A percentile compares a stretch with the other conserved stretches of the same genome.
These are phyloP conservation scores for Vickermania spadyakhi DNA, from an alignment of 208 protist genomes.

Conservation along the genomic window DNA sequence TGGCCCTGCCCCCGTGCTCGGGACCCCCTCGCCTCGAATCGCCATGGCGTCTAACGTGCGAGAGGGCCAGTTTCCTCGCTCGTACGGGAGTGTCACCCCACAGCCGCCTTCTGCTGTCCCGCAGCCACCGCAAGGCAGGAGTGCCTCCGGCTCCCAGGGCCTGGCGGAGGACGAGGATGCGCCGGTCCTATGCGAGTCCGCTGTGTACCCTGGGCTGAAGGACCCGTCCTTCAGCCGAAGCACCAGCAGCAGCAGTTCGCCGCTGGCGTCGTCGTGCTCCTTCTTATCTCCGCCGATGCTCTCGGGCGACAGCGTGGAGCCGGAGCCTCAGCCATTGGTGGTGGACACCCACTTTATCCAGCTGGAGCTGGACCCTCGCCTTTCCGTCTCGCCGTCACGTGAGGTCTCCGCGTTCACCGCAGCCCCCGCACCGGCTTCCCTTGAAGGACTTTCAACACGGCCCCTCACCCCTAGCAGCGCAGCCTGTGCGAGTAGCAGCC, in stretches of 20 bases:
- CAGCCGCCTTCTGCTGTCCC: neutral
- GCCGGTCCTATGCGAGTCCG: neutral
- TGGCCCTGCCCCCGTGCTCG: too few species aligned
- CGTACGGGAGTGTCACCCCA: neutral
- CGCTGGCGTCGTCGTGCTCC: neutral
- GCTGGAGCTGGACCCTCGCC: neutral
- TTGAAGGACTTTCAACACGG: too few species aligned
- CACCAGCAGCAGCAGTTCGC: neutral
- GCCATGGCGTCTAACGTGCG: neutral
- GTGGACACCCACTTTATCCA: neutral
- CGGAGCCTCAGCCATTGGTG: neutral
- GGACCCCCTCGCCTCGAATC: neutral
- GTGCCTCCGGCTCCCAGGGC: neutral
- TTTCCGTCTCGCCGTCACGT: neutral
- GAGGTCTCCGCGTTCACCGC: too few species aligned
- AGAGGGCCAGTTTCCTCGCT: neutral
- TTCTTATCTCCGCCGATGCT: neutral
- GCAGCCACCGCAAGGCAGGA: neutral
- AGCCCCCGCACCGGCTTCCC: too few species aligned
- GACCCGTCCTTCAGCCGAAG: neutral
- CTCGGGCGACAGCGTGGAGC: neutral
- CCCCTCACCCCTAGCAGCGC: too few species aligned
- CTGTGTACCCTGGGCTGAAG: neutral
- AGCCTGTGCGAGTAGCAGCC: too few species aligned
- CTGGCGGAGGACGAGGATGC: constrained; percentile 1